phyloP scores from a whole-genome alignment of 768 basidiomycete genomes.

The Hypholoma fasciculare region DNA sequence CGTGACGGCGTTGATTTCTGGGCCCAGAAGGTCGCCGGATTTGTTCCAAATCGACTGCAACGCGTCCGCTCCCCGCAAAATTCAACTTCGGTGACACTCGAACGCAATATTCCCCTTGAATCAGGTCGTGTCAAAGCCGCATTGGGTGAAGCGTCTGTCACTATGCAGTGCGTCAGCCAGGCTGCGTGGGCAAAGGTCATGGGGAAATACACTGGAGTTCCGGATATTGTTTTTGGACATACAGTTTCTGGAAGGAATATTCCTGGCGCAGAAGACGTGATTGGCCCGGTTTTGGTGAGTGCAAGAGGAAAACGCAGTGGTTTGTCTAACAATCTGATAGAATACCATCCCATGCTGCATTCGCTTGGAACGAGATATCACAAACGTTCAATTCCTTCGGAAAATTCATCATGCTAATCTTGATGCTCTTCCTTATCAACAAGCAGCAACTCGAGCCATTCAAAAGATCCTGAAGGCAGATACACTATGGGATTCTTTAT shows the following conservation, averaged over 20 bases:
- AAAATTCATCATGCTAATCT: conserved; percentile 38
- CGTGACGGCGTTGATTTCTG: conserved; percentile 37
- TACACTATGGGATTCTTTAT: conserved; percentile 41
- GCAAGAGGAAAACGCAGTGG: background rate
- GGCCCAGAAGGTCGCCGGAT: conserved; percentile 25
- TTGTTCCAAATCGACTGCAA: conserved; percentile 18
- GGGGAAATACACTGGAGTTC: conserved; percentile 27
- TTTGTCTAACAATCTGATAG: conserved; percentile 19
- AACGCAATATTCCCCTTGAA: conserved; percentile 14
- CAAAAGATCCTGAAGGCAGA: conserved; percentile 31
- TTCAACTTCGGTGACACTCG: conserved; percentile 6
- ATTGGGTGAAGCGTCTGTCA: conserved; percentile 24
- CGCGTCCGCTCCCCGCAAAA: background rate
- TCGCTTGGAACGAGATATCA: conserved; percentile 20
- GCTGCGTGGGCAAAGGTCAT: conserved; percentile 27
- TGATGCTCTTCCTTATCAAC: conserved; percentile 42
- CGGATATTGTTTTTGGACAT: conserved; percentile 47
- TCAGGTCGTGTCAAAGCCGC: conserved; percentile 11
- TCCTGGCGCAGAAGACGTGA: conserved; percentile 39
- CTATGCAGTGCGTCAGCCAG: conserved; percentile 36
- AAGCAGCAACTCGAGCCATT: conserved; percentile 42
- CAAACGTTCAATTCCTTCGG: conserved; percentile 34
- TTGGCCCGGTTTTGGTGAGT: conserved; percentile 48
- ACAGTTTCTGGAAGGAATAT: conserved; percentile 44
- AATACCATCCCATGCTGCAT: conserved; percentile 48